Conservation (phyloP, 2,329 filamentous ascomycete species). For the Ophiognomonia clavigignenti-juglandacearum region DNA sequence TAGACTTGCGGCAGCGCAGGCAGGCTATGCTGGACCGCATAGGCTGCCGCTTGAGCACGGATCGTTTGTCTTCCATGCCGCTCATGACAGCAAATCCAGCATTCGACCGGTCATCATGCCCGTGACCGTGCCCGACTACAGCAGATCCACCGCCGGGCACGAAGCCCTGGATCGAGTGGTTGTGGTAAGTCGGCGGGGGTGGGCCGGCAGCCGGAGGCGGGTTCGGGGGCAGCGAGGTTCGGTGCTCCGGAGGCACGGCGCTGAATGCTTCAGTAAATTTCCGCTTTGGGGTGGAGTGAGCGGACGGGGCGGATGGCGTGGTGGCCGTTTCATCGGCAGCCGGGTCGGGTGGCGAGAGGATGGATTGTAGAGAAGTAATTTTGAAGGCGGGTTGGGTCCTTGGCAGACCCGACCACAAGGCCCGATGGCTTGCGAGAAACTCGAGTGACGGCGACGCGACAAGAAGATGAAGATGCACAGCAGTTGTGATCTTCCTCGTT, state of each 20-base stretch:
- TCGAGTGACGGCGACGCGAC: too few species aligned
- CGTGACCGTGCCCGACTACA: slow-evolving; percentile 6
- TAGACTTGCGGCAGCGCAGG: slow-evolving; percentile 69
- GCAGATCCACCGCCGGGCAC: slow-evolving; percentile 8
- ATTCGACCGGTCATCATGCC: slow-evolving; percentile 22
- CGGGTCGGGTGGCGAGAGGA: slow-evolving; percentile 41
- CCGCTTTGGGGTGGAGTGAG: slow-evolving; percentile 30
- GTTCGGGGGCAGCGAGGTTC: slow-evolving; percentile 23
- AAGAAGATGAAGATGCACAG: too few species aligned
- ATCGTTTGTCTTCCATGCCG: slow-evolving; percentile 35
- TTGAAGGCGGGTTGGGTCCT: slow-evolving; percentile 39
- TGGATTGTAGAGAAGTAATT: slow-evolving; percentile 47
- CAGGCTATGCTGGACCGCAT: slow-evolving; percentile 81
- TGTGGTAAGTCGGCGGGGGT: slow-evolving; percentile 20
- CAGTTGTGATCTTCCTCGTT: too few species aligned
- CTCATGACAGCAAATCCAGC: slow-evolving; percentile 25
- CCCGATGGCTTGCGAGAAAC: slow-evolving; percentile 6
- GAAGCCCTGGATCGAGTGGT: slow-evolving; percentile 14
- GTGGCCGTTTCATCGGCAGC: slow-evolving; percentile 33
- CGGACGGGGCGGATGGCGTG: slow-evolving; percentile 20
- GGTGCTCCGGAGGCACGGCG: slow-evolving; percentile 23
- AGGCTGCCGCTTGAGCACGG: slow-evolving; percentile 40
- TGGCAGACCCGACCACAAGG: slow-evolving; percentile 27
- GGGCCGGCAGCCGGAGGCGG: slow-evolving; percentile 21
- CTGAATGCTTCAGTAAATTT: slow-evolving; percentile 32